A percentile compares a stretch with the other conserved stretches of the same genome.
Evolutionary conservation across 805 yeast species (phyloP).

Genomic region (Yamadazyma ubonensis): DNA sequence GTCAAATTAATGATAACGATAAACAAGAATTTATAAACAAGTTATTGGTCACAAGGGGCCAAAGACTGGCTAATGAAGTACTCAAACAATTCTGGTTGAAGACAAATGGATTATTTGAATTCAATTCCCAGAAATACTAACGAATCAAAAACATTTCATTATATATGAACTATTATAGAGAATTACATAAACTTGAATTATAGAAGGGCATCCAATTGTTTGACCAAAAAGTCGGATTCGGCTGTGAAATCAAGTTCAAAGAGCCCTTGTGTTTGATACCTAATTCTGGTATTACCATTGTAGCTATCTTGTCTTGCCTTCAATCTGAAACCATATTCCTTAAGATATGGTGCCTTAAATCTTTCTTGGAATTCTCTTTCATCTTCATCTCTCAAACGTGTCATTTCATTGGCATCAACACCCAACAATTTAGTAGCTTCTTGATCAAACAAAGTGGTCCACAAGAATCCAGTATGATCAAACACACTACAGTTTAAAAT

Average conservation of each 20-base stretch:
- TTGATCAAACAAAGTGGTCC: conserved; percentile 86
- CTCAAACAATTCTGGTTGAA: conserved; percentile 66
- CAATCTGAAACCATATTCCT: conserved; percentile 71
- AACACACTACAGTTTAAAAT: conserved; percentile 72
- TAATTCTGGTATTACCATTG: conserved; percentile 71
- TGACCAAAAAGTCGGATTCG: conserved; percentile 60
- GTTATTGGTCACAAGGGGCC: conserved; percentile 62
- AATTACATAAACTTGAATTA: neutral
- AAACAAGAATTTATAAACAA: conserved; percentile 47
- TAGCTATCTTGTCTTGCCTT: conserved; percentile 83
- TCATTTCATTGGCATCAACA: conserved; percentile 62
- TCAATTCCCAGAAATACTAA: conserved; percentile 13
- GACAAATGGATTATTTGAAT: conserved; percentile 54
- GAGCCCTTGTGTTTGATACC: conserved; percentile 65
- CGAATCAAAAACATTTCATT: neutral
- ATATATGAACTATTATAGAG: conserved; percentile 1
- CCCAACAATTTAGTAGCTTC: conserved; percentile 71
- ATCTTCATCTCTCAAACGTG: conserved; percentile 41
- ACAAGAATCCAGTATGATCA: conserved; percentile 79
- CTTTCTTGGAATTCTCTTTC: conserved; percentile 43
- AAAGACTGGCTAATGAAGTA: conserved; percentile 56
- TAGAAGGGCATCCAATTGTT: conserved; percentile 37
- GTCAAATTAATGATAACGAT: conserved; percentile 31
- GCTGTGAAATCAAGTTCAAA: conserved; percentile 52
- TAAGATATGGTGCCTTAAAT: conserved; percentile 54